A percentile compares a stretch with the other conserved stretches of the same genome.
Evolutionary conservation across 2,329 filamentous ascomycete species (phyloP).

Genomic region (Penicillium freii): DNA sequence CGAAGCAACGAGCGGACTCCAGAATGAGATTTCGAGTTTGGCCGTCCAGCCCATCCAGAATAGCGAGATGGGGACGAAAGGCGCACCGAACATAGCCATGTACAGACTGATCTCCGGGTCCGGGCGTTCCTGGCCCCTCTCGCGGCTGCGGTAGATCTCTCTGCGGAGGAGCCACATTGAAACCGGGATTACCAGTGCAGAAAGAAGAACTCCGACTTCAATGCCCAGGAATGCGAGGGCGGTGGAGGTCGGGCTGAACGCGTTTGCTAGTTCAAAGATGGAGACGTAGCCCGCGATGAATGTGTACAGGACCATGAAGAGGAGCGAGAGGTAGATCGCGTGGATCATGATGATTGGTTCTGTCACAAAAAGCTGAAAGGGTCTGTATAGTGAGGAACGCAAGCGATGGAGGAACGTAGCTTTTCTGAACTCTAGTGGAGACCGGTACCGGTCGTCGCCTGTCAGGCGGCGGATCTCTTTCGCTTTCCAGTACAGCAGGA

Average conservation of each 20-base stretch:
- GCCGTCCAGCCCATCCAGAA: slow-evolving; percentile 62
- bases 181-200: slow-evolving; percentile 43
- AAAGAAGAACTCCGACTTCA: slow-evolving; percentile 42
- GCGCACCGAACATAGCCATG: slow-evolving; percentile 53
- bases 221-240: slow-evolving; percentile 52
- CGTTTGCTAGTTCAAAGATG: slow-evolving; percentile 51
- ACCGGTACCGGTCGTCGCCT: slow-evolving; percentile 48
- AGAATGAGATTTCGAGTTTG: slow-evolving; percentile 46
- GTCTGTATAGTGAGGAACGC: slow-evolving; percentile 47
- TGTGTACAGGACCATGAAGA: slow-evolving; percentile 35
- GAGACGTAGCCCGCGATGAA: slow-evolving; percentile 49
- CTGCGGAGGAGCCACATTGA: slow-evolving; percentile 46
- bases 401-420: slow-evolving; percentile 42
- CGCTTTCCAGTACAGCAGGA: slow-evolving; percentile 49
- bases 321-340: slow-evolving; percentile 27
- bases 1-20: slow-evolving; percentile 50
- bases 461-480: slow-evolving; percentile 42
- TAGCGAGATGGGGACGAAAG: slow-evolving; percentile 51
- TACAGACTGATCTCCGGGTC: slow-evolving; percentile 56
- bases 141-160: slow-evolving; percentile 44
- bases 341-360: slow-evolving; percentile 38
- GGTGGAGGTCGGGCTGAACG: slow-evolving; percentile 45
- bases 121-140: slow-evolving; percentile 40
- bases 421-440: slow-evolving; percentile 47
- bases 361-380: slow-evolving; percentile 49